Base-by-base conservation (phyloP, 2,329 filamentous ascomycete species). In the Sporothrix variecibatus region DNA sequence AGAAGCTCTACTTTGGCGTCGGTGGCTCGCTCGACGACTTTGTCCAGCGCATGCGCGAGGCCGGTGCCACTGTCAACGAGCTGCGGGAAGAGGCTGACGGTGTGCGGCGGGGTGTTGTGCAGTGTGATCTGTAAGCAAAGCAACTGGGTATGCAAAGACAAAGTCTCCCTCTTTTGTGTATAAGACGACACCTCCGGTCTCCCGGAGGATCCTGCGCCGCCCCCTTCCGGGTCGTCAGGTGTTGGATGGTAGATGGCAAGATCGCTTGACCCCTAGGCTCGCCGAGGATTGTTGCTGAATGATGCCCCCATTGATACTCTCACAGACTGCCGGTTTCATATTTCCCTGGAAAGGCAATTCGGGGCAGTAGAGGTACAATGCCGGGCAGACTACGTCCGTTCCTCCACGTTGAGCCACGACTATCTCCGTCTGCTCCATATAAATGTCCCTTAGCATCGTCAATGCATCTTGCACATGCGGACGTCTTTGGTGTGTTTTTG, bases 1-100 rank as follows among this genome's bases (percentile, higher is more conserved):
- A 96, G 84, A 88, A 89, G 77, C 86, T 95, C 12, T 96, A 96
- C 82, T 96, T 96, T 82, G 93, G 93, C 2, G 93, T 96, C 5
- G 93, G 93, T 0, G 93, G 93, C 0, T 94, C 93, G 26, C 87
- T 96, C 28, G 92, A 94, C 80, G 93, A 93, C 77, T 94, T 96
- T 78, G 83, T 91, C 67, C 82, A 85, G 70, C 84, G 83, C 76
- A 86, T 89, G 58, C 83, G 83, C 72, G 82, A 80, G 0, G 84
- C 84, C 51, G 89, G 88, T 2, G 85, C 83, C 12, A 76, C 78
- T 2, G 86, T 91, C 49, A 81, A 84, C 56, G 83, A 85, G 68
- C 77, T 91, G 46, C 84, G 87, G 74, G 88, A 91, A 78, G 89
- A 91, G 79, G 84, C 84, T 0, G 87, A 89, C 65, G 90, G 90